phyloP scores from a whole-genome alignment of 169 alveolate genomes.

The Eimeria acervulina region DNA sequence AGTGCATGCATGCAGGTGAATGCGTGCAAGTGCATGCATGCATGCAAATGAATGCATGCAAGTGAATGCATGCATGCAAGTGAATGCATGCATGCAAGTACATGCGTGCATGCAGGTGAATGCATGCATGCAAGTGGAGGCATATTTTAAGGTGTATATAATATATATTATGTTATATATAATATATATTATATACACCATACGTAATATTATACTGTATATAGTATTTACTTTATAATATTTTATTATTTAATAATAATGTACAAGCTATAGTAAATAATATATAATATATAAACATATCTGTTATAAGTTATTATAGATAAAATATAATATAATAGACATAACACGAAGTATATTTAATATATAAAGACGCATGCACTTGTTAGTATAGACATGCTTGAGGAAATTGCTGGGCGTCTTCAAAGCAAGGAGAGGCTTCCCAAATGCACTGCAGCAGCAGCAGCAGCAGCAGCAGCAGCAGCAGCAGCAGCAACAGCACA shows the following conservation, averaged over 20 bases:
- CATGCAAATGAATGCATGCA: background rate
- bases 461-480: slow-evolving; percentile 25
- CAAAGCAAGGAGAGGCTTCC: slow-evolving; percentile 20
- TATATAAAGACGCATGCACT: too few species aligned
- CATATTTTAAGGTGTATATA: too few species aligned
- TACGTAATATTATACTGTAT: too few species aligned
- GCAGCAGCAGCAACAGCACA: background rate
- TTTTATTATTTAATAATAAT: background rate
- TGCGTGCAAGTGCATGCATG: background rate
- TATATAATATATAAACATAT: too few species aligned
- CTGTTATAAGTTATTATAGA: too few species aligned
- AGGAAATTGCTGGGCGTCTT: slow-evolving; percentile 4
- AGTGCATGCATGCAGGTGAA: background rate
- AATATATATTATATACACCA: too few species aligned
- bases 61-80: too few species aligned
- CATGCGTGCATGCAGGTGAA: background rate
- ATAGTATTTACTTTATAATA: too few species aligned
- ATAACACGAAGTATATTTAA: background rate
- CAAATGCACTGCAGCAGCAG: slow-evolving; percentile 52
- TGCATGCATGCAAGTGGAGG: background rate
- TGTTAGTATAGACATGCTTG: background rate
- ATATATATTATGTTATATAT: too few species aligned
- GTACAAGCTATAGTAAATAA: too few species aligned
- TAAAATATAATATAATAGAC: background rate
- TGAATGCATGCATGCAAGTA: background rate